phyloP scores from a whole-genome alignment of 1,284 basidiomycete species.

The Naganishia sp. region DNA sequence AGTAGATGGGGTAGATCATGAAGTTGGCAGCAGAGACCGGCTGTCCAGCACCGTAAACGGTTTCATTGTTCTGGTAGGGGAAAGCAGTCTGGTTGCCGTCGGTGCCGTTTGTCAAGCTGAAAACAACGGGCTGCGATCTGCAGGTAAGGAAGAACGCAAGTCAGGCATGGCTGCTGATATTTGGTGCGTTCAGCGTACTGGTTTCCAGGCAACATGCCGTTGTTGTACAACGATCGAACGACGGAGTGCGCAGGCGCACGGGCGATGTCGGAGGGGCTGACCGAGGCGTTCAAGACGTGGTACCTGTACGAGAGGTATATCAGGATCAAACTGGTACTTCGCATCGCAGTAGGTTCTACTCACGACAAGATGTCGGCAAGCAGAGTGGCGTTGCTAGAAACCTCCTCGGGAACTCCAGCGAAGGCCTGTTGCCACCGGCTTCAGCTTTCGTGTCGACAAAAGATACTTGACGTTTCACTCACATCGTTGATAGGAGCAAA shows the following conservation, averaged over 20 bases:
- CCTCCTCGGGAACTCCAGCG: slow-evolving; percentile 40
- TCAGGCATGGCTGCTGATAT: not conserved
- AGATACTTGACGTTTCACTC: not conserved
- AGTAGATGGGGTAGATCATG: slow-evolving; percentile 55
- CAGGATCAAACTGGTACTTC: not conserved
- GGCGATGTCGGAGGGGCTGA: slow-evolving; percentile 52
- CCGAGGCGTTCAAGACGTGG: slow-evolving; percentile 64
- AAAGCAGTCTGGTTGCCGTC: slow-evolving; percentile 46
- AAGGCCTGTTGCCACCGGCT: slow-evolving; percentile 42
- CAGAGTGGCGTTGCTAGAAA: slow-evolving; percentile 52
- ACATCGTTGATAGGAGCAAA: slow-evolving; percentile 53
- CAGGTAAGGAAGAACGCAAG: not conserved
- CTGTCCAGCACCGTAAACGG: slow-evolving; percentile 55
- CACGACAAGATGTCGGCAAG: slow-evolving; percentile 58
- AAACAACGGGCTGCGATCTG: slow-evolving; percentile 64
- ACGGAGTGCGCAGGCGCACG: slow-evolving; percentile 59
- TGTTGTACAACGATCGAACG: slow-evolving; percentile 58
- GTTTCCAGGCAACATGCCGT: slow-evolving; percentile 25
- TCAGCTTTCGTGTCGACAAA: not conserved
- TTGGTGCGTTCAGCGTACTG: not conserved
- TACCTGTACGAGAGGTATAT: slow-evolving; percentile 48
- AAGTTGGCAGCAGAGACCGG: slow-evolving; percentile 44
- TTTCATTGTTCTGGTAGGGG: slow-evolving; percentile 38
- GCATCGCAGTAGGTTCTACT: not conserved
- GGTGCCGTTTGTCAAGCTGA: slow-evolving; percentile 55